Conservation (phyloP, 495 filamentous ascomycete species). For the Jackrogersella multiformis region DNA sequence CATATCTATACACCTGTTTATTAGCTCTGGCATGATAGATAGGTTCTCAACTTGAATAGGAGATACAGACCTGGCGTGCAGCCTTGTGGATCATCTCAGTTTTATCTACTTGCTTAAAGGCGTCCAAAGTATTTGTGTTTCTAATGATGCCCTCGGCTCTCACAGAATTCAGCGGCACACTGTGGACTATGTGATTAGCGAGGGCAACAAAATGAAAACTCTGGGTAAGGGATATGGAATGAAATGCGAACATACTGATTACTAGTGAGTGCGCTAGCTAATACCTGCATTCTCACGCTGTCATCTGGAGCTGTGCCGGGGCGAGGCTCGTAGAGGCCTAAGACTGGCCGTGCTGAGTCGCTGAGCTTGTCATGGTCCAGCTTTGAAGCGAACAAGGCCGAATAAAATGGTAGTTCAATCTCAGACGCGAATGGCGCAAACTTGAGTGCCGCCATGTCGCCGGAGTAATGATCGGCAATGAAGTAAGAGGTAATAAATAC, state of each 20-base stretch:
- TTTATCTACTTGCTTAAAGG: constrained; percentile 83
- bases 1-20: constrained; percentile 74
- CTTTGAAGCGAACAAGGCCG: constrained; percentile 85
- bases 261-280: constrained; percentile 82
- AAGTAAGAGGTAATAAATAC: neutral
- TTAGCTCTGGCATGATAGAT: neutral
- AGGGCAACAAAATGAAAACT: neutral
- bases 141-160: constrained; percentile 93
- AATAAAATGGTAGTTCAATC: constrained; percentile 94
- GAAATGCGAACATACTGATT: constrained; percentile 70
- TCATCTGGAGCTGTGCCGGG: constrained; percentile 70
- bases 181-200: constrained; percentile 49
- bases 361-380: constrained; percentile 97
- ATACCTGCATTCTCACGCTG: constrained; percentile 86
- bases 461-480: neutral
- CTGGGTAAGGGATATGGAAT: neutral
- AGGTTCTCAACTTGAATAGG: neutral
- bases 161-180: constrained; percentile 74
- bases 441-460: constrained; percentile 52
- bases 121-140: constrained; percentile 95
- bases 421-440: constrained; percentile 92
- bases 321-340: constrained; percentile 91
- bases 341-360: constrained; percentile 83
- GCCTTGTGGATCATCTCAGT: constrained; percentile 73
- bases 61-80: constrained; percentile 72